phyloP scores from a whole-genome alignment of 2,329 filamentous ascomycete genomes.

The Aspergillus japonicus region DNA sequence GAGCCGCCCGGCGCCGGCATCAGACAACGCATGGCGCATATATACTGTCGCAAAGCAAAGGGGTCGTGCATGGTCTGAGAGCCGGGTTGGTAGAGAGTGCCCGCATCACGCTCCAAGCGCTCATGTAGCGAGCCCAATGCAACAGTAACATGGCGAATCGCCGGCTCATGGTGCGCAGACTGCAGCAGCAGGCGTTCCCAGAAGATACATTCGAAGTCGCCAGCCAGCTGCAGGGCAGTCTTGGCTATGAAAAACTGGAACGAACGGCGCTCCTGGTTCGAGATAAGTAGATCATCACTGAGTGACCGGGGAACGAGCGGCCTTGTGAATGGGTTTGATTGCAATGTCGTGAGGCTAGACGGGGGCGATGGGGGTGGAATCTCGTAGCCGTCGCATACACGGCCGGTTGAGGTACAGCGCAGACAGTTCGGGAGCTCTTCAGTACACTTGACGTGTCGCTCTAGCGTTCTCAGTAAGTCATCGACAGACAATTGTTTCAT shows the following conservation, averaged over 20 bases:
- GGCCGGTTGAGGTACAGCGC: neutral
- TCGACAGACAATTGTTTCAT: neutral
- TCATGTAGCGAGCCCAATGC: conserved; percentile 1
- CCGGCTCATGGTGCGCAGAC: neutral
- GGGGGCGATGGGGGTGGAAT: neutral
- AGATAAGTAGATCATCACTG: neutral
- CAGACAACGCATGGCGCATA: neutral
- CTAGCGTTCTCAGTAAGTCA: neutral
- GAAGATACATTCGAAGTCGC: conserved; percentile 2
- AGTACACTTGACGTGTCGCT: neutral
- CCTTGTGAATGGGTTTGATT: neutral
- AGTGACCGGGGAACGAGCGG: neutral
- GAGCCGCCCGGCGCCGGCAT: neutral
- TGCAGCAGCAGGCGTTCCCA: neutral
- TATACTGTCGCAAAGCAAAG: neutral
- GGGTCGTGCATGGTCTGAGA: neutral
- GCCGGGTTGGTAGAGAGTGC: neutral
- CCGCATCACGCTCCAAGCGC: neutral
- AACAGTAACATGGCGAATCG: neutral
- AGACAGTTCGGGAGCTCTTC: neutral
- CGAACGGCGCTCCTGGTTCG: neutral
- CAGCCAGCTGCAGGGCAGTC: neutral
- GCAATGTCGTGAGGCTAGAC: neutral
- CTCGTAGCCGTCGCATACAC: neutral
- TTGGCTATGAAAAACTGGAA: neutral